These are phyloP conservation scores for Malassezia furfur DNA, from an alignment of 1,284 basidiomycete species.

Conservation along the genomic window DNA sequence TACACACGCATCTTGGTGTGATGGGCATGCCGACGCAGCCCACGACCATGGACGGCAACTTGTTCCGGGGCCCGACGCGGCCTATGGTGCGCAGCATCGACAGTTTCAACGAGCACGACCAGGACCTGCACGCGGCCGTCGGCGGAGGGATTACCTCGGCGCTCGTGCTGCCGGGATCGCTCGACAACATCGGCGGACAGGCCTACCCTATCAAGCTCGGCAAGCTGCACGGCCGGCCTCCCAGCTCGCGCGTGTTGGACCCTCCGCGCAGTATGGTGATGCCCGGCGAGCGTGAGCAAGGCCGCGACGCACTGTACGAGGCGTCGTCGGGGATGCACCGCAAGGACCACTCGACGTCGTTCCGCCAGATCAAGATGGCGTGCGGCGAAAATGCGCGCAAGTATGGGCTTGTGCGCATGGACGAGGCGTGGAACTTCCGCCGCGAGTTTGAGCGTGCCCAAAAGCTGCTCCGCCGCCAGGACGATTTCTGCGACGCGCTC, in stretches of 20 bases:
- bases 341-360: constrained; percentile 28
- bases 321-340: constrained; percentile 26
- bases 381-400: constrained; percentile 53
- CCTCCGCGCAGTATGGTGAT: constrained; percentile 28
- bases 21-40: constrained; percentile 19
- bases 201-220: constrained; percentile 63
- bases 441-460: constrained; percentile 63
- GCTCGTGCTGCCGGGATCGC: constrained; percentile 58
- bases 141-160: constrained; percentile 64
- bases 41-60: constrained; percentile 55
- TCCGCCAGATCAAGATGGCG: constrained; percentile 44
- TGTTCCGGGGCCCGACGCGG: constrained; percentile 47
- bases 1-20: constrained; percentile 67
- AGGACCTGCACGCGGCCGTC: constrained; percentile 55
- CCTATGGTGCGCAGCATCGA: constrained; percentile 61
- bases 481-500: constrained; percentile 56
- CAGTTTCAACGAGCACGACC: constrained; percentile 59
- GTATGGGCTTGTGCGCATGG: constrained; percentile 53
- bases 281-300: constrained; percentile 24
- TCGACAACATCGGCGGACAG: constrained; percentile 61
- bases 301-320: constrained; percentile 7
- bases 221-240: constrained; percentile 49
- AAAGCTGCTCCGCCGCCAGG: constrained; percentile 64
- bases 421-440: constrained; percentile 57
- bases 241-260: constrained; percentile 31